These are phyloP conservation scores for Exophiala oligosperma DNA, from an alignment of 2,329 filamentous ascomycete species.

Conservation along the genomic window DNA sequence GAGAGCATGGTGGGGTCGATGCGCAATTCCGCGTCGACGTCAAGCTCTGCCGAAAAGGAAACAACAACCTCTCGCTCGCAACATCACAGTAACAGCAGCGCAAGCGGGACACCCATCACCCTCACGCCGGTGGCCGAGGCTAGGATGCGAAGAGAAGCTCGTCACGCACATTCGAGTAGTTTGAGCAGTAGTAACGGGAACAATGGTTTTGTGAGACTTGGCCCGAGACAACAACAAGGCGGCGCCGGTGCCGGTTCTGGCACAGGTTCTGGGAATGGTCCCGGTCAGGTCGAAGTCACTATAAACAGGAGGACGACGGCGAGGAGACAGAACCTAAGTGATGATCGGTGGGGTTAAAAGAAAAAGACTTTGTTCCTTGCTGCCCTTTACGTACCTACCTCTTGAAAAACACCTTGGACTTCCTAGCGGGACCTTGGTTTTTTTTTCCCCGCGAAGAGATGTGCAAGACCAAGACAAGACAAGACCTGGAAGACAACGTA, in stretches of 20 bases:
- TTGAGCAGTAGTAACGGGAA: slow-evolving; percentile 6
- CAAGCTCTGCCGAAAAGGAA: slow-evolving; percentile 13
- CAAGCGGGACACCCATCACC: slow-evolving; percentile 12
- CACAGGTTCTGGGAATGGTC: no score
- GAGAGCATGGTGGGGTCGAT: slow-evolving; percentile 25
- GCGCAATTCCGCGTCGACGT: background rate
- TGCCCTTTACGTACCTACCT: no score
- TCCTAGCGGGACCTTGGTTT: no score
- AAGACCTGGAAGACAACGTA: no score
- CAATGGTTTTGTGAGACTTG: slow-evolving; percentile 1
- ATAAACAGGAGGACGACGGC: slow-evolving; percentile 21
- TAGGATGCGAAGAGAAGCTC: slow-evolving; percentile 16
- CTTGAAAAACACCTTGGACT: no score
- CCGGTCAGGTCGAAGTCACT: slow-evolving; percentile 20
- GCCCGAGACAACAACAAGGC: slow-evolving; percentile 7
- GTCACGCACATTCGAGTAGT: slow-evolving; percentile 18
- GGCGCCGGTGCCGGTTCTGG: no score
- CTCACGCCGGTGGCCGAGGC: slow-evolving; percentile 25
- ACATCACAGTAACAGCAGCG: slow-evolving; percentile 19
- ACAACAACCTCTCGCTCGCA: background rate
- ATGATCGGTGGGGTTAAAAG: slow-evolving; percentile 23
- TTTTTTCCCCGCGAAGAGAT: no score
- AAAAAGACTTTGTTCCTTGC: no score
- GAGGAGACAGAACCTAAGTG: slow-evolving; percentile 11
- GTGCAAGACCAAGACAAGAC: no score